These are phyloP conservation scores for Paspalum notatum DNA, from an alignment of 176 grass and related monocot species.

Conservation along the genomic window DNA sequence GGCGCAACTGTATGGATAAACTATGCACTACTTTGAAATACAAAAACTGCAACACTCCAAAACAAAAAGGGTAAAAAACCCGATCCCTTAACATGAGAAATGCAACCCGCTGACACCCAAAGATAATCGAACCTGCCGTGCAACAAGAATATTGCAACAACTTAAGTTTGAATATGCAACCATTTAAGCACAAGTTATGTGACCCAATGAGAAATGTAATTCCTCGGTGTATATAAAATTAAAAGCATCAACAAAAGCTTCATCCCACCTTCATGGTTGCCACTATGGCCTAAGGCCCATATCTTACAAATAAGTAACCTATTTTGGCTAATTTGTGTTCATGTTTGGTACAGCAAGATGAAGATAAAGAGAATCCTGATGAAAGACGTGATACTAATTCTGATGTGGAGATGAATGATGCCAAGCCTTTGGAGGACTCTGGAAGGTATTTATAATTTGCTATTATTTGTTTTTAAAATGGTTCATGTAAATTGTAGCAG, in stretches of 20 bases:
- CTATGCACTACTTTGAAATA: neutral
- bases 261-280: constrained; percentile 1
- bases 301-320: neutral
- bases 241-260: neutral
- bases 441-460: constrained; percentile 59
- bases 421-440: constrained; percentile 59
- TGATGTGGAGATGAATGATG: constrained; percentile 76
- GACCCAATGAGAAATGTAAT: neutral
- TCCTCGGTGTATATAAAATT: neutral
- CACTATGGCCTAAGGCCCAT: neutral
- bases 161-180: neutral
- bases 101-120: neutral
- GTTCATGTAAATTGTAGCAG: neutral
- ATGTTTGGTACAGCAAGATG: constrained; percentile 67
- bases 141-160: neutral
- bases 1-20: neutral
- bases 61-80: neutral
- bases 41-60: neutral
- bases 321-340: constrained; percentile 37
- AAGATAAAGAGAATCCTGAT: constrained; percentile 86
- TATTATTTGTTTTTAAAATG: constrained; percentile 14
- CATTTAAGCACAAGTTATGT: neutral
- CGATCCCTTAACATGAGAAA: neutral
- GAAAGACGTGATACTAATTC: constrained; percentile 67
- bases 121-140: neutral